These are phyloP conservation scores for Microthlaspi erraticum DNA, from an alignment of 345 rosid species.

Conservation along the genomic window DNA sequence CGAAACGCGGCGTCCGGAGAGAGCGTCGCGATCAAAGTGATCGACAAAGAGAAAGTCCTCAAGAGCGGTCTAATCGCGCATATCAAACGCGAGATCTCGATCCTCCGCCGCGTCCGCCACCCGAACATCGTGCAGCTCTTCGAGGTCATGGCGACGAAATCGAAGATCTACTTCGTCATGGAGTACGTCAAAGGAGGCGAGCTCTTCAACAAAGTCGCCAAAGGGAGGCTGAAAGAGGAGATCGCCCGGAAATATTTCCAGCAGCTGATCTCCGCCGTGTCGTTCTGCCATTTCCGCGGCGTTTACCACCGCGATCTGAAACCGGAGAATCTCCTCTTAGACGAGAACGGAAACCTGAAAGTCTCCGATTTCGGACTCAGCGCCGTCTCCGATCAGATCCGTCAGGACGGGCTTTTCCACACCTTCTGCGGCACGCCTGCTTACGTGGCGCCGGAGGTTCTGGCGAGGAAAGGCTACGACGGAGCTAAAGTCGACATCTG, in stretches of 20 bases:
- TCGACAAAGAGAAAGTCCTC: constrained; percentile 75
- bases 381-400: constrained; percentile 74
- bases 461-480: constrained; percentile 73
- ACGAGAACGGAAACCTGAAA: constrained; percentile 70
- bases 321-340: constrained; percentile 83
- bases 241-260: constrained; percentile 74
- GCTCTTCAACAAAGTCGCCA: constrained; percentile 71
- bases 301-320: constrained; percentile 89
- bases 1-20: constrained; percentile 58
- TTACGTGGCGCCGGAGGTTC: constrained; percentile 88
- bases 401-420: constrained; percentile 77
- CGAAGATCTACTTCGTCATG: constrained; percentile 91
- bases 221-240: constrained; percentile 74
- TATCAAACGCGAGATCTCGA: constrained; percentile 85
- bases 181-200: constrained; percentile 93
- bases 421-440: constrained; percentile 90
- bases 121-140: constrained; percentile 81
- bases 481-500: constrained; percentile 86
- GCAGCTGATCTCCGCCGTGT: constrained; percentile 76
- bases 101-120: constrained; percentile 87
- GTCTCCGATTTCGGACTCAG: constrained; percentile 90
- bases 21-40: constrained; percentile 75
- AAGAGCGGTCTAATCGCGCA: constrained; percentile 67
- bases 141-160: constrained; percentile 90
- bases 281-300: constrained; percentile 82